phyloP scores from a whole-genome alignment of 2,329 filamentous ascomycete genomes.

The Aspergillus uvarum region DNA sequence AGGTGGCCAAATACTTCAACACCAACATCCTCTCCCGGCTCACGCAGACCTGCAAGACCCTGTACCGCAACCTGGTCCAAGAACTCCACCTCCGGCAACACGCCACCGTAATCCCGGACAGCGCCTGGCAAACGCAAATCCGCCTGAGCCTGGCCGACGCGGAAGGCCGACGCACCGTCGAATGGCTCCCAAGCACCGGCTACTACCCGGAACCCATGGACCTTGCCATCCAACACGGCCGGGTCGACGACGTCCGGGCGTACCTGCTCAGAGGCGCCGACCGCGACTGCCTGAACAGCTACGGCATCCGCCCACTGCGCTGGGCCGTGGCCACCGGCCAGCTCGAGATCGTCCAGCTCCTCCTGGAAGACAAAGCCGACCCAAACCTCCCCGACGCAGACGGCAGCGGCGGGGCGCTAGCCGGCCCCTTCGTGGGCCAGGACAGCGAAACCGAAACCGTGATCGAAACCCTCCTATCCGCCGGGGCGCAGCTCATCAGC shows the following conservation, averaged over 20 bases:
- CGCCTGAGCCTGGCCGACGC: background rate
- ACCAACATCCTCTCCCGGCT: background rate
- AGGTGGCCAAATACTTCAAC: background rate
- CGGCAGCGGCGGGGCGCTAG: background rate
- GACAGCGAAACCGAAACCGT: too few relatives aligned
- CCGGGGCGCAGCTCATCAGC: background rate
- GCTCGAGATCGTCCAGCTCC: background rate
- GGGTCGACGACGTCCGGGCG: background rate
- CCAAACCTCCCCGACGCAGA: background rate
- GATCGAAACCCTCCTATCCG: background rate
- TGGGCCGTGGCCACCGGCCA: background rate
- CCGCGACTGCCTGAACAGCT: background rate
- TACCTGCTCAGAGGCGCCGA: background rate
- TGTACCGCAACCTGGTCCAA: background rate
- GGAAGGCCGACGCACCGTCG: background rate
- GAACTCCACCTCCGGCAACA: background rate
- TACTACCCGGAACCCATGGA: background rate
- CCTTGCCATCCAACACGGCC: background rate
- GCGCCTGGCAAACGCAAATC: background rate
- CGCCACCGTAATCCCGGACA: background rate
- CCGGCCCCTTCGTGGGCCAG: background rate
- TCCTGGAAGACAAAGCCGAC: background rate
- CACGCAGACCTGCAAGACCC: background rate
- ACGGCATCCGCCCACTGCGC: background rate
- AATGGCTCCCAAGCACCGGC: background rate